Conservation (phyloP, 305 asterid genomes). For the Coffea humblotiana region DNA sequence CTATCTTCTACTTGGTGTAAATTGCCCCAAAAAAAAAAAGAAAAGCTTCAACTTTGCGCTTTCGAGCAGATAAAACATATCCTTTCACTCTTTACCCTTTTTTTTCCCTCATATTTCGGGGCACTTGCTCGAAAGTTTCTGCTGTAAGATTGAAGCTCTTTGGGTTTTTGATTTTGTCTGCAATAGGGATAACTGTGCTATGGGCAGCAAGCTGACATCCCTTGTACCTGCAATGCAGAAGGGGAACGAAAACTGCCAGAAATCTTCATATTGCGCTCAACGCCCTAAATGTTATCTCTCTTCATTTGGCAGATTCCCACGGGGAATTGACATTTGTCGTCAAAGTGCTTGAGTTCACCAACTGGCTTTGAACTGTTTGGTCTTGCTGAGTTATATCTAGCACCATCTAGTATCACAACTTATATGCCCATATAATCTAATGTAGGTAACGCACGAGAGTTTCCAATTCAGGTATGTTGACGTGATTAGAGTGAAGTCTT, state of each 20-base stretch:
- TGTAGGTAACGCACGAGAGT: neutral
- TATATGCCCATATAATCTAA: neutral
- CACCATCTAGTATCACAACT: neutral
- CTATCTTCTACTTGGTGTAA: too few relatives aligned
- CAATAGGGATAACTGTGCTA: slow-evolving; percentile 71
- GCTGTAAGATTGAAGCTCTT: neutral
- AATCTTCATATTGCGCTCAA: slow-evolving; percentile 84
- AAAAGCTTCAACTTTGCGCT: too few relatives aligned
- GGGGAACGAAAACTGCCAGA: slow-evolving; percentile 86
- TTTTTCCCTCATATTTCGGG: too few relatives aligned
- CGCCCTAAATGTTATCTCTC: slow-evolving; percentile 55
- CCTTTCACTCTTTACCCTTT: too few relatives aligned
- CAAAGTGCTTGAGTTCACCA: slow-evolving; percentile 75
- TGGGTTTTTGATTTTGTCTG: slow-evolving; percentile 12
- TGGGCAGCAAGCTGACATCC: slow-evolving; percentile 96
- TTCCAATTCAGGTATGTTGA: neutral
- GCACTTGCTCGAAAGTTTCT: too few relatives aligned
- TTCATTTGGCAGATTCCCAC: slow-evolving; percentile 88
- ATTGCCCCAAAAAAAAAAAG: too few relatives aligned
- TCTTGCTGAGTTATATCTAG: neutral
- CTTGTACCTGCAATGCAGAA: slow-evolving; percentile 93
- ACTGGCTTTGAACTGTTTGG: slow-evolving; percentile 65
- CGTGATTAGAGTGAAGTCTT: too few relatives aligned
- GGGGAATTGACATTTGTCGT: slow-evolving; percentile 67
- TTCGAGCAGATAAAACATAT: too few relatives aligned